phyloP scores from a whole-genome alignment of 768 basidiomycete species.

The Clitopilus passeckerianus region DNA sequence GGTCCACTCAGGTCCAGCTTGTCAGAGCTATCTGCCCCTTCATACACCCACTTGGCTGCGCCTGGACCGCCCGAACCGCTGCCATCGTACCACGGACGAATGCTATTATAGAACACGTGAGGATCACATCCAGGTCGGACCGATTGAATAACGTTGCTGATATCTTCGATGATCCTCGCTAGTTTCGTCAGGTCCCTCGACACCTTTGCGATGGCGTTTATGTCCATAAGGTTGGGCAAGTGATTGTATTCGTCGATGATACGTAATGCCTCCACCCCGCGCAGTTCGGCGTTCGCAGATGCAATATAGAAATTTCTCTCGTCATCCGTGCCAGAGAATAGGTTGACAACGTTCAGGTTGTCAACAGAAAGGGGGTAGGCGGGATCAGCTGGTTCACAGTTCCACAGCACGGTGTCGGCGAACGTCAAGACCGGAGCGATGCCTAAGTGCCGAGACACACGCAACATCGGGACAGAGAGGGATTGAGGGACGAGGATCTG shows the following conservation, averaged over 20 bases:
- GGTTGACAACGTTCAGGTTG: constrained; percentile 70
- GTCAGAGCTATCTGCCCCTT: constrained; percentile 60
- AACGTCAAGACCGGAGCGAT: constrained; percentile 96
- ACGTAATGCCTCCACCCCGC: constrained; percentile 79
- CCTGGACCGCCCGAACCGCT: constrained; percentile 56
- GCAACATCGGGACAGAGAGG: constrained; percentile 72
- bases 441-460: constrained; percentile 69
- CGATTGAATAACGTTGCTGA: constrained; percentile 64
- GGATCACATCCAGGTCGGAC: constrained; percentile 77
- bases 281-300: constrained; percentile 81
- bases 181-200: constrained; percentile 69
- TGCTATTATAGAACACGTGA: constrained; percentile 81
- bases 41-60: constrained; percentile 65
- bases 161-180: constrained; percentile 63
- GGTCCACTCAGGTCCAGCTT: constrained; percentile 77
- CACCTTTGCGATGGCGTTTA: constrained; percentile 62
- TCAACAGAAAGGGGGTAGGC: constrained; percentile 52
- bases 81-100: constrained; percentile 92
- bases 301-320: constrained; percentile 84
- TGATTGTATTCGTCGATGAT: constrained; percentile 86
- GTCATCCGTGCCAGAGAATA: constrained; percentile 83
- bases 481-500: constrained; percentile 64
- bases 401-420: constrained; percentile 95
- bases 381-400: constrained; percentile 63
- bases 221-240: constrained; percentile 61